Evolutionary conservation across 805 yeast species (phyloP), one percentile per base, ranked within the genome.

Genomic region (Lipomyces yamadae): DNA sequence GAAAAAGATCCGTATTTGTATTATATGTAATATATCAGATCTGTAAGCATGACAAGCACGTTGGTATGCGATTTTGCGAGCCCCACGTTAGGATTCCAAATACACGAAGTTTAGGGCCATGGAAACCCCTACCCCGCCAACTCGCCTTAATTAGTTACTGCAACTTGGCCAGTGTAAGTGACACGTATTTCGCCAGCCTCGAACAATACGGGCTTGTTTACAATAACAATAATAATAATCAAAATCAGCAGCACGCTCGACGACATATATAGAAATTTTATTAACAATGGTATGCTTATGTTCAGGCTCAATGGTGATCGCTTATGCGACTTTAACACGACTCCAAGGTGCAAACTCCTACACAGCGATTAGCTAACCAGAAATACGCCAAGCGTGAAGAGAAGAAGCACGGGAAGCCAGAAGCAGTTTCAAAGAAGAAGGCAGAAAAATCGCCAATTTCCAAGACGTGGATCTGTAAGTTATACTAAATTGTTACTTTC

Each of bases 321-420:
- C 42, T 37, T 3, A 15, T n/a, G 24, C 48, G 48, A 42, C 39
- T 10, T 24, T 42, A 42, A 42, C 48, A n/a, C 10, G 18, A n/a
- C 15, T 7, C 24, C 48, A 15, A 68, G 69, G 74, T 82, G 39
- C 97, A 92, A 83, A 89, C 97, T 32, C 93, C 95, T 65, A 87
- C 85, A 74, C 97, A 93, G 80, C 88, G 93, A 79, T 82, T 85
- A 63, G 97, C 97, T n/a, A 93, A 93, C 78, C 85, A 84, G 74
- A 90, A 88, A 77, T 94, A 87, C 78, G 91, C 90, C 73, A 90
- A 88, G 78, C 84, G 82, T 73, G 87, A 88, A 71, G 90, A 87
- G 74, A 83, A 84, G 70, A 88, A 88, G 76, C 88, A 85, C 81
- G 97, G 97, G 64, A 88, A 88, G 80, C 85, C 88, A 58, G 86